Evolutionary conservation across 2,329 filamentous ascomycete species (phyloP).

Genomic region (Aspergillus carbonarius): DNA sequence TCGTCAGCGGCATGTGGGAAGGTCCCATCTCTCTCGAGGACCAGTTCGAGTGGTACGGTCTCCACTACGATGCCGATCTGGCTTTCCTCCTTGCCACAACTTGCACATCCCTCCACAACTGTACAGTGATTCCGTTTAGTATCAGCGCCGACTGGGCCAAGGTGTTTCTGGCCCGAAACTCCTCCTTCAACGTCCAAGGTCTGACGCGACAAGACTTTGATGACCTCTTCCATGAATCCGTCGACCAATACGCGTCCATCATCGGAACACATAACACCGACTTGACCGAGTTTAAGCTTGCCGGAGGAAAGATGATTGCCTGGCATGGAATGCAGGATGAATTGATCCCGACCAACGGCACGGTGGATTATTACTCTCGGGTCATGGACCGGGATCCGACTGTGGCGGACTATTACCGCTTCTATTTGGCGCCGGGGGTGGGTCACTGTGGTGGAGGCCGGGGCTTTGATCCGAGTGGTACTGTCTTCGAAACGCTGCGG

Average conservation of each 20-base stretch:
- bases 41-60: constrained; percentile 35
- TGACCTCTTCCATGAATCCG: constrained; percentile 24
- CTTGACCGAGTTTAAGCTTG: constrained; percentile 35
- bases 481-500: not conserved
- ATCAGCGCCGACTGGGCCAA: constrained; percentile 36
- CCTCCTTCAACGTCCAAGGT: constrained; percentile 28
- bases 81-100: constrained; percentile 26
- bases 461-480: constrained; percentile 18
- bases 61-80: constrained; percentile 27
- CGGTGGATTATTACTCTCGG: constrained; percentile 37
- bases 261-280: constrained; percentile 41
- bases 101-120: constrained; percentile 23
- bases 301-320: constrained; percentile 45
- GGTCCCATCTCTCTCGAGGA: constrained; percentile 26
- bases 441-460: constrained; percentile 35
- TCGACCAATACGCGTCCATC: constrained; percentile 32
- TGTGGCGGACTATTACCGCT: constrained; percentile 36
- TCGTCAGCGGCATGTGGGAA: constrained; percentile 33
- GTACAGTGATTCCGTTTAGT: constrained; percentile 27
- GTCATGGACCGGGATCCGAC: constrained; percentile 28
- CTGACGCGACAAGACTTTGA: constrained; percentile 30
- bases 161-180: constrained; percentile 34
- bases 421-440: constrained; percentile 42
- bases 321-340: constrained; percentile 45
- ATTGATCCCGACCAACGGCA: constrained; percentile 40